These are phyloP conservation scores for Penicillium sp. DNA, from an alignment of 2,329 filamentous ascomycete species.

Conservation along the genomic window DNA sequence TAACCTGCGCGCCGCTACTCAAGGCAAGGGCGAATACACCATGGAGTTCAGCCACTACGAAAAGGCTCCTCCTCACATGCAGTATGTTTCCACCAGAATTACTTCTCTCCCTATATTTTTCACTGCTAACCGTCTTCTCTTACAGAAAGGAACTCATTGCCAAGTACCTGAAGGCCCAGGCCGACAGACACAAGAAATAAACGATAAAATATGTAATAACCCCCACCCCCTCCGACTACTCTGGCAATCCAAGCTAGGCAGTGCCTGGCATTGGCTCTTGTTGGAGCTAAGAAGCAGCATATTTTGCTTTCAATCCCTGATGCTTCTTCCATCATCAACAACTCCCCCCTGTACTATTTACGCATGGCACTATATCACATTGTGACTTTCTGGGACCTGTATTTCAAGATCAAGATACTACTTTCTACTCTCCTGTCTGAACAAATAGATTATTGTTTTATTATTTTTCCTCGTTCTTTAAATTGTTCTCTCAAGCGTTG, in stretches of 20 bases:
- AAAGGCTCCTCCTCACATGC: slow-evolving; percentile 79
- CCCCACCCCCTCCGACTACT: slow-evolving; percentile 6
- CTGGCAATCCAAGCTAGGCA: slow-evolving; percentile 1
- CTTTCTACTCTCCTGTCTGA: slow-evolving; percentile 26
- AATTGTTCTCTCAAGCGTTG: not conserved
- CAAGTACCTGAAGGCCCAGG: slow-evolving; percentile 66
- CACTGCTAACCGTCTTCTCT: slow-evolving; percentile 10
- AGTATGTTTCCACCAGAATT: slow-evolving; percentile 58
- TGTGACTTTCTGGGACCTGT: slow-evolving; percentile 21
- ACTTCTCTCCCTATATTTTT: not conserved
- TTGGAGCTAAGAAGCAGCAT: not conserved
- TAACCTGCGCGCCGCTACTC: slow-evolving; percentile 85
- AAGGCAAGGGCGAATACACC: slow-evolving; percentile 96
- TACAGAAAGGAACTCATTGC: slow-evolving; percentile 62
- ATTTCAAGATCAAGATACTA: slow-evolving; percentile 24
- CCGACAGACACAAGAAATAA: slow-evolving; percentile 62
- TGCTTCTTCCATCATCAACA: slow-evolving; percentile 6
- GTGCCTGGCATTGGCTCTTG: slow-evolving; percentile 8
- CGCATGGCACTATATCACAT: slow-evolving; percentile 22
- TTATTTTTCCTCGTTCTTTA: not conserved
- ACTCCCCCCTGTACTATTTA: slow-evolving; percentile 18
- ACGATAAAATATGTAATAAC: slow-evolving; percentile 12
- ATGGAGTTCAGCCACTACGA: slow-evolving; percentile 99
- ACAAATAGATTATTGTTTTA: slow-evolving; percentile 18
- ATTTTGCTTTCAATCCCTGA: not conserved